Conservation (phyloP, 2,329 filamentous ascomycete species). For the Talaromyces sp. region DNA sequence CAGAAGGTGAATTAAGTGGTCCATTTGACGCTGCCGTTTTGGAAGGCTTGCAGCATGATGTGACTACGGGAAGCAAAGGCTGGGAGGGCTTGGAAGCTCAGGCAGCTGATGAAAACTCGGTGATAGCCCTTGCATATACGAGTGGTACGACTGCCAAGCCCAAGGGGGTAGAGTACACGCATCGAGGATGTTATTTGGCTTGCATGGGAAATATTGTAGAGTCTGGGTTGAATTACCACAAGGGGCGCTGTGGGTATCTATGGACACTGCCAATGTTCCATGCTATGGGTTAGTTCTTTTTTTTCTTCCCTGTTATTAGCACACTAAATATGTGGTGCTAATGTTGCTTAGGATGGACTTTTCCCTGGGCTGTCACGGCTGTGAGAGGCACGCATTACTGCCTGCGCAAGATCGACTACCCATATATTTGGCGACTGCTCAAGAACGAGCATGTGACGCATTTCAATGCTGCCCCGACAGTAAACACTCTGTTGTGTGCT, state of each 20-base stretch:
- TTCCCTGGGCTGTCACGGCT: conserved; percentile 88
- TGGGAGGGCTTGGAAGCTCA: conserved; percentile 74
- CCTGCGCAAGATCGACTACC: conserved; percentile 90
- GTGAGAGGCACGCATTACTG: conserved; percentile 94
- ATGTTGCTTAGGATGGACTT: conserved; percentile 60
- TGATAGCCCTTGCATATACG: conserved; percentile 87
- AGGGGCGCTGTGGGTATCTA: conserved; percentile 70
- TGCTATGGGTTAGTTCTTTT: conserved; percentile 43
- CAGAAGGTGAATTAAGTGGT: conserved; percentile 66
- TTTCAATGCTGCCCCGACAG: conserved; percentile 92
- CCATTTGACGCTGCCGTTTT: conserved; percentile 78
- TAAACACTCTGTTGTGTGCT: conserved; percentile 87
- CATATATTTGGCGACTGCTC: conserved; percentile 81
- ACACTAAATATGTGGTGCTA: background rate
- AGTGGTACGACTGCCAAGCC: conserved; percentile 86
- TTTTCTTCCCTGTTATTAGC: too few species aligned
- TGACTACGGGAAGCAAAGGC: conserved; percentile 57
- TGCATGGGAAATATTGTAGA: conserved; percentile 82
- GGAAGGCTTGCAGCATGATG: conserved; percentile 72
- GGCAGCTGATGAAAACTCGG: conserved; percentile 67
- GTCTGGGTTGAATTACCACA: conserved; percentile 69
- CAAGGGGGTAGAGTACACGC: conserved; percentile 89
- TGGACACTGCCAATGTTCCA: conserved; percentile 92
- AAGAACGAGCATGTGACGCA: conserved; percentile 86
- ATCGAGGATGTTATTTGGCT: conserved; percentile 81